phyloP scores from a whole-genome alignment of 371 early-diverging fungal genomes.

The Circinella minor region DNA sequence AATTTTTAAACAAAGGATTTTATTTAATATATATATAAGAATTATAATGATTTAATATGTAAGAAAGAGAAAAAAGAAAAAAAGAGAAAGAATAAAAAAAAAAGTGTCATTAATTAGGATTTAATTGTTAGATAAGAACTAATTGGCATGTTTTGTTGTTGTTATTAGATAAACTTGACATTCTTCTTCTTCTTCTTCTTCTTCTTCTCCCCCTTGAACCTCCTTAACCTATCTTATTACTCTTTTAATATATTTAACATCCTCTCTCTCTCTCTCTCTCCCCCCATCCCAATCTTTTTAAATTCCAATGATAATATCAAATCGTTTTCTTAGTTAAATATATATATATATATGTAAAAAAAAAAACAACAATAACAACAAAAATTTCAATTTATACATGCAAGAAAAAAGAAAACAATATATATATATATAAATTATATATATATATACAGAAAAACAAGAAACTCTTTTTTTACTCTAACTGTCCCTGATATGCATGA shows the following conservation, averaged over 20 bases:
- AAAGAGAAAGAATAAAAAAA: not conserved
- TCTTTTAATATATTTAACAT: too few relatives aligned
- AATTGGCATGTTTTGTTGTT: too few relatives aligned
- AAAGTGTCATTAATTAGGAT: not conserved
- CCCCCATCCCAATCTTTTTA: too few relatives aligned
- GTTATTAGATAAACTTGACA: too few relatives aligned
- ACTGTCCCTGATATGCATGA: slow-evolving; percentile 34
- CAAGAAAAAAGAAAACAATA: not conserved
- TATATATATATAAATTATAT: not conserved
- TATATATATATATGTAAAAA: not conserved
- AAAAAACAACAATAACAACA: slow-evolving; percentile 3
- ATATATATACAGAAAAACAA: not conserved
- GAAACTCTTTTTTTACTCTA: slow-evolving; percentile 9
- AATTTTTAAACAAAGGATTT: too few relatives aligned
- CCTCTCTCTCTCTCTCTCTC: too few relatives aligned
- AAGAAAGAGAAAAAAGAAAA: not conserved
- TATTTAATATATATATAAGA: too few relatives aligned
- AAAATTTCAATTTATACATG: not conserved
- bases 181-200: too few relatives aligned
- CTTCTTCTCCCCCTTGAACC: too few relatives aligned
- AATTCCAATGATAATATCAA: too few relatives aligned
- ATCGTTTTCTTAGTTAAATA: not conserved
- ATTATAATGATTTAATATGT: not conserved
- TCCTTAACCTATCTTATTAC: too few relatives aligned
- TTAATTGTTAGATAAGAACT: too few relatives aligned